Percentiles rank a stretch among this genome's conserved stretches.
Evolutionary conservation across 1,139 yeast species (phyloP).

Genomic region (Taiozyma sp.): DNA sequence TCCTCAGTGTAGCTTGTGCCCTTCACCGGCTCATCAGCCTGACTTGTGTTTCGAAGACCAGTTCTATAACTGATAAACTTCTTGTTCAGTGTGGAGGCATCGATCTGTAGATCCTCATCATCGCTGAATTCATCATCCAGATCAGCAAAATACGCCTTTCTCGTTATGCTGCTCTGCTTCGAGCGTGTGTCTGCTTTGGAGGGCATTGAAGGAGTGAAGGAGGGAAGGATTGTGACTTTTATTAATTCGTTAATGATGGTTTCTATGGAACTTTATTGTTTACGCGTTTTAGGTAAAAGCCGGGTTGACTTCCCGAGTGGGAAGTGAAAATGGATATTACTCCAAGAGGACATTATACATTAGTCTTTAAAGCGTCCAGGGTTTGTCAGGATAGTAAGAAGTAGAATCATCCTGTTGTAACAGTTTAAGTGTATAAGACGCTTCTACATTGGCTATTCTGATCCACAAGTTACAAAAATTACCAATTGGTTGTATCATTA

Average conservation of each 20-base stretch:
- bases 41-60: not conserved
- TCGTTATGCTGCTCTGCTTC: not conserved
- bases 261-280: not conserved
- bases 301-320: not conserved
- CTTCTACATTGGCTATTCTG: no score
- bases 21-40: not conserved
- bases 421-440: no score
- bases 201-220: not conserved
- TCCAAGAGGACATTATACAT: not conserved
- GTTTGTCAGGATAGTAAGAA: no score
- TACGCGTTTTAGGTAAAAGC: not conserved
- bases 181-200: not conserved
- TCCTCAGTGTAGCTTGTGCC: not conserved
- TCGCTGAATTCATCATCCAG: slow-evolving; percentile 3
- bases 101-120: not conserved
- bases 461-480: no score
- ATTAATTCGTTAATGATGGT: not conserved
- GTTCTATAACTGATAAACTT: slow-evolving; percentile 4
- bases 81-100: slow-evolving; percentile 3
- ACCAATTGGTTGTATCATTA: no score
- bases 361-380: no score
- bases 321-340: not conserved
- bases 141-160: not conserved
- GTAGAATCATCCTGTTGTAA: no score
- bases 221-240: no score